These are phyloP conservation scores for Nelumbo lutea DNA, from an alignment of 164 flowering plant species.

Conservation along the genomic window DNA sequence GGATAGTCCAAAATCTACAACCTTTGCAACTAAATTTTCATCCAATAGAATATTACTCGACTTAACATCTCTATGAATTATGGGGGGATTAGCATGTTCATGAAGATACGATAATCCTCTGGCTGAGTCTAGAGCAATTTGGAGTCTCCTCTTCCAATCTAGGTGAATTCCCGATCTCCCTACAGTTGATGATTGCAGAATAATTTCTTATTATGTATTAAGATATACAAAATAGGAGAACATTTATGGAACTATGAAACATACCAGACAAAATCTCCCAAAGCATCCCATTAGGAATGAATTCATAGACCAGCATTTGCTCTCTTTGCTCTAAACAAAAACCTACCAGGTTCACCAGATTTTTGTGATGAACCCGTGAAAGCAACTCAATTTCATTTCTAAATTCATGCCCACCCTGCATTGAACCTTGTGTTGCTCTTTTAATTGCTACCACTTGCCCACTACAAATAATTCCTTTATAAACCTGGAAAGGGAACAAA, in stretches of 20 bases:
- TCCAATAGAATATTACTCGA: slow-evolving; percentile 36
- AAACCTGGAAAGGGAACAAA: slow-evolving; percentile 24
- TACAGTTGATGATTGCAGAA: slow-evolving; percentile 5
- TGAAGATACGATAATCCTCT: slow-evolving; percentile 39
- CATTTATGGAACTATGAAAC: neutral
- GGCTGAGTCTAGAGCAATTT: slow-evolving; percentile 32
- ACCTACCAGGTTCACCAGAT: slow-evolving; percentile 38
- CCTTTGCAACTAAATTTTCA: slow-evolving; percentile 34
- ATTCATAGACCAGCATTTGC: slow-evolving; percentile 46
- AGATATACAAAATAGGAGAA: neutral
- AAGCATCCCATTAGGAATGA: slow-evolving; percentile 31
- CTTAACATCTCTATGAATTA: slow-evolving; percentile 39
- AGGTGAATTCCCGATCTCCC: slow-evolving; percentile 28
- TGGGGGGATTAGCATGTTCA: slow-evolving; percentile 34
- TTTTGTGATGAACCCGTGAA: slow-evolving; percentile 46
- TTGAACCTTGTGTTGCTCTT: slow-evolving; percentile 40
- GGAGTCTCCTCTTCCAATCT: slow-evolving; percentile 35
- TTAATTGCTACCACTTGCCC: slow-evolving; percentile 41
- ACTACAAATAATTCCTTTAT: slow-evolving; percentile 31
- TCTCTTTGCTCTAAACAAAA: slow-evolving; percentile 39
- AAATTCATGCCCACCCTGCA: slow-evolving; percentile 43
- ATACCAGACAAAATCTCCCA: slow-evolving; percentile 26
- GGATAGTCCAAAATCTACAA: slow-evolving; percentile 34
- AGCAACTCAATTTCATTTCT: slow-evolving; percentile 49
- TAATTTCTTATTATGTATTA: neutral